Evolutionary conservation across 2,329 filamentous ascomycete genomes (phyloP), one percentile per base, ranked within the genome.

Genomic region (Amauroascus verrucosus): DNA sequence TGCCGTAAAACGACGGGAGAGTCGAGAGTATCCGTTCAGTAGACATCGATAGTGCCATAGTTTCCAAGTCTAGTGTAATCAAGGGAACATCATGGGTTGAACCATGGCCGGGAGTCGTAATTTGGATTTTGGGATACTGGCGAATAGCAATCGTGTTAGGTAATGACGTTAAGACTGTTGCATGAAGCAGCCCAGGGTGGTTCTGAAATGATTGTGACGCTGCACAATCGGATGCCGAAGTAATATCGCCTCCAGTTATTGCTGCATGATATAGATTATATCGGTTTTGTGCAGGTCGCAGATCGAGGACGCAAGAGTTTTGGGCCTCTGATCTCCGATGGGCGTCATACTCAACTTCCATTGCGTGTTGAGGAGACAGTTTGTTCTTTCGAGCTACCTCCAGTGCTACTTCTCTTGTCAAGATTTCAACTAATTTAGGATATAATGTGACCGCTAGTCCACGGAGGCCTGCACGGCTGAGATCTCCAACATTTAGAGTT

Each of bases 231-330:
- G 38, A 14, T 5, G 41, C 47, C 2, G 54, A 33, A 30, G 46
- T 28, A 32, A 28, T 26, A 8, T 20, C 44, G 6, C n/a, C 22
- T 18, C 40, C 35, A 26, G n/a, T 24, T 2, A 75, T 60, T 1
- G 70, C 70, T 7, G 73, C 72, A 54, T 76, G 73, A 35, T 70
- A 67, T 9, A 77, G 64, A 56, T 75, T 72, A 59, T 76, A 76
- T 20, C 68, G 65, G 3, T 64, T 61, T 16, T 66, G 65, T 2
- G 64, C 59, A 1, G 61, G 62, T 52, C 74, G 72, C 70, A 72
- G 75, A 9, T 70, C 64, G 3, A 77, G 62, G 22, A 67, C 65
- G 58, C 71, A 75, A 7, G 72, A 72, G 56, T 76, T 73, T 54
- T 74, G 68, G 13, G 67, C 67, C 11, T 72, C 71, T 7, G 72